Base-by-base conservation (phyloP, 192 early-diverging fungal genomes). In the Mortierella antarctica region DNA sequence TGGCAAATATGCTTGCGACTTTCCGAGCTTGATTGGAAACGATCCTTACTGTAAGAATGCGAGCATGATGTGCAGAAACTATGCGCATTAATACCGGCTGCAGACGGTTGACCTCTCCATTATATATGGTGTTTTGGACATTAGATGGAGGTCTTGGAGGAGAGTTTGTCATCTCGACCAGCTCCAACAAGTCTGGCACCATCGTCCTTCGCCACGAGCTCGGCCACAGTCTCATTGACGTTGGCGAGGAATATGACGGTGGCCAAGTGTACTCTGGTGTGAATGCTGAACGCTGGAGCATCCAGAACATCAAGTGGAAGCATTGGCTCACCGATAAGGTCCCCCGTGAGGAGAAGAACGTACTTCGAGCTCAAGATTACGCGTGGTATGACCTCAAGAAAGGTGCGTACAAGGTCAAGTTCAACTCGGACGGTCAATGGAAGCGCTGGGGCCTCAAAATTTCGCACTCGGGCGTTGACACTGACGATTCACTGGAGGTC, bases 371-470 rank as follows among this genome's bases (percentile, higher is more conserved):
- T 39, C 86, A 89, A 54, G 88, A 88, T 55, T 89, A 89, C 50
- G 65, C 86, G 9, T 90, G 89, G 89, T 89, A 89, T 71, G 84
- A 91, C 64, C 80, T 91, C 12, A 84, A 76, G n/a, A 74, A 90
- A 21, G 89, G 89, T 1, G 71, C 82, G 9, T 88, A 88, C 67
- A 67, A 71, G 45, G 62, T 91, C 40, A 67, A 77, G 21, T 91
- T 91, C 63, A 47, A 78, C 11, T 86, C 82, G n/a, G 76, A 85
- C 44, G 89, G 89, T 7, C 47, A 83, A 6, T 90, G 23, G 41
- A 65, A 82, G 52, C 83, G 88, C 15, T 91, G 88, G 88, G 57
- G 42, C 11, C 71, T 91, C 57, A 68, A 88, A 71, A 88, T 91
- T 45, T 86, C 85, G 10, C 84, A 88, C 14, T 88, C 87, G 0